These are phyloP conservation scores for Chytriomyces hyalinus DNA, from an alignment of 192 early-diverging fungal species.

Conservation along the genomic window DNA sequence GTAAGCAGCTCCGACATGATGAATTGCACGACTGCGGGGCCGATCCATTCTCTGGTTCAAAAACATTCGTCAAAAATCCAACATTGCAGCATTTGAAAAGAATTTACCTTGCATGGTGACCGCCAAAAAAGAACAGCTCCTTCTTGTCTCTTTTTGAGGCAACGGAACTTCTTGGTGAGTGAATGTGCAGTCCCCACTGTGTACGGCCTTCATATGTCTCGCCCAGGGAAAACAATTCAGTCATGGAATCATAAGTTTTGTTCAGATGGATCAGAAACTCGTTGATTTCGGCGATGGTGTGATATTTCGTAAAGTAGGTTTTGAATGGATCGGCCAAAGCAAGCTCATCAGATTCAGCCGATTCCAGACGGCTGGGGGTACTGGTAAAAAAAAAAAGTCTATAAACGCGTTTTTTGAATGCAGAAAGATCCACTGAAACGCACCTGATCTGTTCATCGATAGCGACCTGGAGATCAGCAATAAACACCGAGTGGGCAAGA, in stretches of 20 bases:
- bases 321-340: background rate
- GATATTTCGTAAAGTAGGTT: constrained; percentile 43
- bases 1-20: constrained; percentile 57
- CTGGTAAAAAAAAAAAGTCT: too few relatives aligned
- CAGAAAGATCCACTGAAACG: background rate
- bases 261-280: constrained; percentile 48
- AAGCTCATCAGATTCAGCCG: background rate
- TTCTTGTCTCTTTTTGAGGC: constrained; percentile 13
- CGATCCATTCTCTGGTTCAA: constrained; percentile 50
- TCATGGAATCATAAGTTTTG: constrained; percentile 47
- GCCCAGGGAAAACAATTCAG: constrained; percentile 49
- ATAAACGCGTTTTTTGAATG: too few relatives aligned
- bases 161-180: constrained; percentile 13
- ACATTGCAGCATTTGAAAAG: background rate
- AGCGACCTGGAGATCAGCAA: constrained; percentile 23
- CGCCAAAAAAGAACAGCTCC: constrained; percentile 41
- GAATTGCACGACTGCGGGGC: constrained; percentile 59
- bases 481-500: constrained; percentile 12
- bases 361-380: too few relatives aligned
- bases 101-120: constrained; percentile 34
- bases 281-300: constrained; percentile 49
- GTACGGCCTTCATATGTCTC: constrained; percentile 57
- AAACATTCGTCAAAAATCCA: constrained; percentile 17
- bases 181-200: constrained; percentile 54
- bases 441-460: constrained; percentile 13